phyloP scores from a whole-genome alignment of 2,329 filamentous ascomycete species.

The Aaosphaeria pasadenensis region DNA sequence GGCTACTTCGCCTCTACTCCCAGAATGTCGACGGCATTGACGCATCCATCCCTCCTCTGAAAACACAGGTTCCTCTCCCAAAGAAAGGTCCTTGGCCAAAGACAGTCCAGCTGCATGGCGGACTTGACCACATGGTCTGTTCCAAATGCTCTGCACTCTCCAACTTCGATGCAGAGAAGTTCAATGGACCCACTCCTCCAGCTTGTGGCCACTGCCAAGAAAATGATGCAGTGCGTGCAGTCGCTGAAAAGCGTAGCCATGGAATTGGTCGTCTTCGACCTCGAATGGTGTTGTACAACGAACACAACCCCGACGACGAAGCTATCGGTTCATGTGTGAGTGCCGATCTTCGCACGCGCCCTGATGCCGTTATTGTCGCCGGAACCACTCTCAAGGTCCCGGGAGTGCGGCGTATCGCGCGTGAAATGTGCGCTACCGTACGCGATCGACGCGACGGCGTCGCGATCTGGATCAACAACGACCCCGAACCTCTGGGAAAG shows the following conservation, averaged over 20 bases:
- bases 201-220: slow-evolving; percentile 72
- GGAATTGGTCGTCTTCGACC: slow-evolving; percentile 87
- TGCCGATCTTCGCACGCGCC: slow-evolving; percentile 78
- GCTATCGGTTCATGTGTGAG: slow-evolving; percentile 89
- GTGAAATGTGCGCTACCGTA: slow-evolving; percentile 87
- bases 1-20: slow-evolving; percentile 85
- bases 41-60: slow-evolving; percentile 73
- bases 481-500: slow-evolving; percentile 74
- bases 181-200: slow-evolving; percentile 80
- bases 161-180: slow-evolving; percentile 74
- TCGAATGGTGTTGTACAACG: slow-evolving; percentile 95
- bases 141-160: slow-evolving; percentile 81
- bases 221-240: slow-evolving; percentile 72
- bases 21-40: slow-evolving; percentile 98
- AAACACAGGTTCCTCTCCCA: slow-evolving; percentile 76
- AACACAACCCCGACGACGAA: slow-evolving; percentile 93
- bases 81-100: slow-evolving; percentile 88
- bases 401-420: slow-evolving; percentile 82
- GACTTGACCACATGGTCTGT: slow-evolving; percentile 93
- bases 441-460: slow-evolving; percentile 78
- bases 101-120: slow-evolving; percentile 90
- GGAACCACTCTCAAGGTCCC: slow-evolving; percentile 95
- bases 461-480: slow-evolving; percentile 92
- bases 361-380: slow-evolving; percentile 90
- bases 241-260: slow-evolving; percentile 84